Percentiles rank a stretch among this genome's conserved stretches.
These are phyloP conservation scores for Aspergillus sp. DNA, from an alignment of 2,329 filamentous ascomycete genomes.

Conservation along the genomic window DNA sequence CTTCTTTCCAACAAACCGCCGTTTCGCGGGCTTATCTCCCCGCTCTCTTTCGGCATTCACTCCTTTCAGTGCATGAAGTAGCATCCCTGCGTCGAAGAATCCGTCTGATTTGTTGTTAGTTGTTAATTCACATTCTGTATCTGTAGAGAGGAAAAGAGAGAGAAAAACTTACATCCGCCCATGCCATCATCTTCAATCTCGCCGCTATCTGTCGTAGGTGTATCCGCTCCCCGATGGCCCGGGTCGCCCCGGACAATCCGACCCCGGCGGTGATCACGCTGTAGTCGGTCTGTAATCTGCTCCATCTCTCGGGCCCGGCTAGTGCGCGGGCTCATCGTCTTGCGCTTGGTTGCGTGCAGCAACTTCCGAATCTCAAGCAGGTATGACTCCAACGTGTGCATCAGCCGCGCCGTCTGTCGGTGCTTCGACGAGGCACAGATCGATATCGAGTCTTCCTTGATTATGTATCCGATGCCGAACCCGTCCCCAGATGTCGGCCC, in stretches of 20 bases:
- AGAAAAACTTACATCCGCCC: constrained; percentile 76
- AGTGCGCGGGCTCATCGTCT: constrained; percentile 48
- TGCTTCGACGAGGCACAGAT: constrained; percentile 94
- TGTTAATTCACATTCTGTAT: neutral
- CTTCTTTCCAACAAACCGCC: constrained; percentile 44
- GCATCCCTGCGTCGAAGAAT: constrained; percentile 96
- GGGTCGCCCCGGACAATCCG: constrained; percentile 60
- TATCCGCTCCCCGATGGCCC: constrained; percentile 48
- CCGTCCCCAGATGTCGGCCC: constrained; percentile 90
- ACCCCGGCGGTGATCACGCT: constrained; percentile 59
- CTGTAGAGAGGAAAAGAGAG: constrained; percentile 2
- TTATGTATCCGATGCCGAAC: constrained; percentile 97
- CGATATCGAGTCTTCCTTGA: constrained; percentile 87
- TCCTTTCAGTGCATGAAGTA: constrained; percentile 79
- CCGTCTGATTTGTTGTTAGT: constrained; percentile 59
- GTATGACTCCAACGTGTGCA: constrained; percentile 86
- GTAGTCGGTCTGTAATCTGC: constrained; percentile 34
- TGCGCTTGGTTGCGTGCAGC: constrained; percentile 63
- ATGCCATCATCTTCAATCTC: constrained; percentile 79
- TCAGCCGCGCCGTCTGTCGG: constrained; percentile 82
- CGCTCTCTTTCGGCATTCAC: constrained; percentile 30
- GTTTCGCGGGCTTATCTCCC: constrained; percentile 31
- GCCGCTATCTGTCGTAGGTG: constrained; percentile 64
- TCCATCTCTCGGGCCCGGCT: constrained; percentile 60
- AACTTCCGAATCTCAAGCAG: constrained; percentile 85